Base-by-base conservation (phyloP, 2,329 filamentous ascomycete genomes). In the Fusarium falciforme region DNA sequence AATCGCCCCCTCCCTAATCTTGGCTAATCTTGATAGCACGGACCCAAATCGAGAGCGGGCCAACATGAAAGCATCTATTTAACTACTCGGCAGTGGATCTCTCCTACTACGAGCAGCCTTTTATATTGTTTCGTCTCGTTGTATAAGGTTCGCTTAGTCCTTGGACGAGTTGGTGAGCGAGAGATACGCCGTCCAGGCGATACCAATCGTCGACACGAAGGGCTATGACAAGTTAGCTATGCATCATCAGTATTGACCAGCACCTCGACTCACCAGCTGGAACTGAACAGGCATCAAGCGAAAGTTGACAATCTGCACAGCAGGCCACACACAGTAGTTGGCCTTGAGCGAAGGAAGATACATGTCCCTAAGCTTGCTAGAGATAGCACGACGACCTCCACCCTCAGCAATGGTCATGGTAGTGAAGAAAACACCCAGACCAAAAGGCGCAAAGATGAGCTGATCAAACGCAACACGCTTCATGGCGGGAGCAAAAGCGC, bases 391-490 rank as follows among this genome's bases (percentile, higher is more conserved):
- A 78, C 90, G 91, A 35, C 95, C 94, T 67, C 96, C 96, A 29
- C 96, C 96, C 84, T 99, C 96, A 14, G 96, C 94, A 17, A 98
- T 84, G 0, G 96, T 98, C 96, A 99, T 98, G 84, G 93, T 96
- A 1, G 94, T 95, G 83, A 98, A 99, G 87, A 99, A 99, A 76
- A 90, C 88, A 16, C 89, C 93, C 66, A 99, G 89, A 85, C 94
- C 94, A 74, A 96, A 89, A 1, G 96, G 96, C 44, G 96, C 95
- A 83, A 98, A 98, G 61, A 98, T 88, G 33, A 98, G 87, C 85
- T 99, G 96, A 82, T 99, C 96, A 78, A 96, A 93, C 9, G 93
- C 93, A 20, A 98, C 95, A 70, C 96, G 90, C 88, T 98, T 97
- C 83, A 98, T 84, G 4, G 94, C 94, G 35, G 95, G 94, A 3